Evolutionary conservation across 345 rosid genomes (phyloP).

Genomic region (Abelmoschus esculentus): DNA sequence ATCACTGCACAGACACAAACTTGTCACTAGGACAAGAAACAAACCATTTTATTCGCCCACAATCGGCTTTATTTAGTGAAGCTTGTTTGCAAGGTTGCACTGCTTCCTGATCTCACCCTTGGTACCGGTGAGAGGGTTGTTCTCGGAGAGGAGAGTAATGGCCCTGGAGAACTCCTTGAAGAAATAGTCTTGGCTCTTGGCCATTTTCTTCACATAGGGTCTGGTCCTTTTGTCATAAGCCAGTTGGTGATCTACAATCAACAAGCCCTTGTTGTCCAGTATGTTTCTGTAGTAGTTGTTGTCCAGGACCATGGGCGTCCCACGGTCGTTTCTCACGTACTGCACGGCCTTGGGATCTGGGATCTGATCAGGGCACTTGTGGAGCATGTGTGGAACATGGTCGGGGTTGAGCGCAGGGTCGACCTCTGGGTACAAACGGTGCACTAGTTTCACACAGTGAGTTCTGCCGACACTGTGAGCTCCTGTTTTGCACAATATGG

Average conservation of each 20-base stretch:
- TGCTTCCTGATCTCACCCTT: slow-evolving; percentile 93
- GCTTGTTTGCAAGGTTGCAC: slow-evolving; percentile 79
- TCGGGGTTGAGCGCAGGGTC: slow-evolving; percentile 75
- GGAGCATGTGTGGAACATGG: slow-evolving; percentile 81
- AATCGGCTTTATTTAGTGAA: slow-evolving; percentile 10
- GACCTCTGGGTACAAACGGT: slow-evolving; percentile 80
- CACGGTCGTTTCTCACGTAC: slow-evolving; percentile 92
- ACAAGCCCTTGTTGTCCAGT: slow-evolving; percentile 82
- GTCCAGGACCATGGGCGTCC: slow-evolving; percentile 87
- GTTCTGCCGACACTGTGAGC: slow-evolving; percentile 96
- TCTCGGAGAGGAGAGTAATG: slow-evolving; percentile 73
- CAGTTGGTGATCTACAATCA: slow-evolving; percentile 84
- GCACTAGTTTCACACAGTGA: slow-evolving; percentile 91
- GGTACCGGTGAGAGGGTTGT: slow-evolving; percentile 82
- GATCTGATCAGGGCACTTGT: slow-evolving; percentile 91
- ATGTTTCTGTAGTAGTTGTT: slow-evolving; percentile 96
- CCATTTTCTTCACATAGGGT: slow-evolving; percentile 91
- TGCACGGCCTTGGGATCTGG: slow-evolving; percentile 94
- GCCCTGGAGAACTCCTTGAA: slow-evolving; percentile 90
- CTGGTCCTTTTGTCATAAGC: slow-evolving; percentile 80
- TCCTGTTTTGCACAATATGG: slow-evolving; percentile 30
- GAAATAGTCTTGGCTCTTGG: slow-evolving; percentile 85
- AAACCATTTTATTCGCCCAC: neutral
- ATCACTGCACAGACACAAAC: neutral
- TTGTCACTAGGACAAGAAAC: neutral